Evolutionary conservation across 129 eudicot genomes (phyloP), one percentile per base, ranked within the genome.

Genomic region (Chrysanthemum lavandulifolium): DNA sequence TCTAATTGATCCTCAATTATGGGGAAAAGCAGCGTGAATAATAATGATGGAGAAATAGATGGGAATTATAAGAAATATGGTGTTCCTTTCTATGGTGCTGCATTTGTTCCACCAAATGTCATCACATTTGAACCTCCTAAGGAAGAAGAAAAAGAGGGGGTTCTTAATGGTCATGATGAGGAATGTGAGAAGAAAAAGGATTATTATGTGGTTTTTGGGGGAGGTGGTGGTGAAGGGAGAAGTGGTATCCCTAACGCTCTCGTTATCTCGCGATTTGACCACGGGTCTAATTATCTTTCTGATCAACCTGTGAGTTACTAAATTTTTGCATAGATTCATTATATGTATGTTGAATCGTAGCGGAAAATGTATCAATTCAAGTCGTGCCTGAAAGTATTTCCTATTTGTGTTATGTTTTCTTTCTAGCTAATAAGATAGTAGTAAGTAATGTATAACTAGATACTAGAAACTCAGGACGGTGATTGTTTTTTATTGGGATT

Each of bases 181-280:
- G 21, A 19, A 19, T 19, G 21, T 19, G 21, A 19, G 21, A 19
- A 19, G 21, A 19, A 19, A 19, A 19, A 19, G 21, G 51, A 70
- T 29, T 78, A 76, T 61, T 78, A 76, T 61, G 79, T 95, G 5
- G 66, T 95, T 7, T 86, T 95, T 19, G 83, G 96, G 63, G 97
- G 99, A 40, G 99, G 99, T 10, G 99, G 99, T 19, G 99, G 99
- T 5, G 96, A 94, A 81, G 97, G 99, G 36, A 80, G 82, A 54
- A 95, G 89, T 77, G 99, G 99, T n/a, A 90, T 95, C 61, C 96
- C 87, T 13, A 95, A 95, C 47, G 91, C 96, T 15, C 71, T 95
- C 67, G 69, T 90, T 9, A 56, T 95, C 73, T 77, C 96, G 10
- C 68, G 77, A 27, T 90, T 88, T 73, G 85, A 88, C 74, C 69